These are phyloP conservation scores for Rhexocercosporidium sp. DNA, from an alignment of 2,329 filamentous ascomycete genomes.

Conservation along the genomic window DNA sequence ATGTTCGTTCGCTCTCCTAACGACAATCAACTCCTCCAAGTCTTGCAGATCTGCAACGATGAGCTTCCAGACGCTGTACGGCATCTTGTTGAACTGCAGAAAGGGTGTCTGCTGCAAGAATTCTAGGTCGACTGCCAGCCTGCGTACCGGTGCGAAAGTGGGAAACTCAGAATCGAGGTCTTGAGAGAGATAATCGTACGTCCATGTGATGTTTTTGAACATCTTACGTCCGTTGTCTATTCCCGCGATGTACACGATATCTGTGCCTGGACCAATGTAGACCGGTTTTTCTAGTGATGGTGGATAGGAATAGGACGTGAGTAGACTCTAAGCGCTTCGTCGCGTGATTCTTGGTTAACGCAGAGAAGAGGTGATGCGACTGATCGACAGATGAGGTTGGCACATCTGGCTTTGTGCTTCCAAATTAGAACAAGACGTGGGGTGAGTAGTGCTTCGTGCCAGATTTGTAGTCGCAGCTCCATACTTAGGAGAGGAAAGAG, in stretches of 20 bases:
- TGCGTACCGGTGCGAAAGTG: conserved; percentile 12
- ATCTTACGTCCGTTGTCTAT: neutral
- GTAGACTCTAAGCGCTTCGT: conserved; percentile 20
- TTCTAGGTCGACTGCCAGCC: conserved; percentile 17
- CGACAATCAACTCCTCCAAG: conserved; percentile 18
- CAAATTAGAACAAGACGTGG: conserved; percentile 22
- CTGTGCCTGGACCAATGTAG: conserved; percentile 21
- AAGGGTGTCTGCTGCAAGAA: conserved; percentile 17
- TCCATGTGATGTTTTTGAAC: conserved; percentile 19
- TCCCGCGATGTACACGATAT: conserved; percentile 23
- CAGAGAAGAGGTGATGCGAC: conserved; percentile 16
- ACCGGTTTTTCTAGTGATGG: neutral
- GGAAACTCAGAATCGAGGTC: conserved; percentile 1
- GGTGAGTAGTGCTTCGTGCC: conserved; percentile 17
- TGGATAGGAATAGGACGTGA: neutral
- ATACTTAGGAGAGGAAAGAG: conserved; percentile 21
- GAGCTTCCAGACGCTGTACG: conserved; percentile 20
- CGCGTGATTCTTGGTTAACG: conserved; percentile 18
- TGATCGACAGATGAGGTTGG: neutral
- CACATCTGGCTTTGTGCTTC: conserved; percentile 4
- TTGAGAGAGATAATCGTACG: conserved; percentile 6
- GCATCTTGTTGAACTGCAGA: conserved; percentile 10
- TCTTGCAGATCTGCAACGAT: conserved; percentile 11
- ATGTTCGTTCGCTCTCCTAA: neutral
- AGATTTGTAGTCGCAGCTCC: conserved; percentile 17